These are phyloP conservation scores for Gnomoniopsis smithogilvyi DNA, from an alignment of 2,329 filamentous ascomycete species.

Conservation along the genomic window DNA sequence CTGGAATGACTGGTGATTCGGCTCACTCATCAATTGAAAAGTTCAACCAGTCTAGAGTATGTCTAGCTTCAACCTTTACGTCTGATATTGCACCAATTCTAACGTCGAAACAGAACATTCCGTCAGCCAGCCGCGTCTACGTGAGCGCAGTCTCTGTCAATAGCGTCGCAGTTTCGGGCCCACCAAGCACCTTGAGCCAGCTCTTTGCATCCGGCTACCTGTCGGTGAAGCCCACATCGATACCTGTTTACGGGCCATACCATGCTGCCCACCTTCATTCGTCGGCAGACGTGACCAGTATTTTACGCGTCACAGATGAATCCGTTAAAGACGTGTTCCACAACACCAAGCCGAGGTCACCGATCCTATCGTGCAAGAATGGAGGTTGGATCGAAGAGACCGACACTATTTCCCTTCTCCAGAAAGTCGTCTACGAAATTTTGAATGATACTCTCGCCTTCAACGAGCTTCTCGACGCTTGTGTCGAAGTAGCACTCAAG, in stretches of 20 bases:
- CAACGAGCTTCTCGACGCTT: constrained; percentile 45
- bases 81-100: neutral
- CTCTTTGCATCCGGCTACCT: constrained; percentile 39
- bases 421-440: constrained; percentile 44
- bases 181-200: constrained; percentile 44
- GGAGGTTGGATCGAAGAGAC: constrained; percentile 39
- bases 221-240: constrained; percentile 39
- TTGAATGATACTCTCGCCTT: constrained; percentile 48
- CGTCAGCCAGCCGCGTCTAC: constrained; percentile 46
- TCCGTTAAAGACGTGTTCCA: constrained; percentile 36
- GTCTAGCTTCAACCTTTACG: constrained; percentile 13
- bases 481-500: constrained; percentile 38
- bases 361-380: constrained; percentile 49
- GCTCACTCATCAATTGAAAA: constrained; percentile 47
- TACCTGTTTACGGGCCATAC: constrained; percentile 55
- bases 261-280: constrained; percentile 54
- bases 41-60: constrained; percentile 56
- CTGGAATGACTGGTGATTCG: constrained; percentile 50
- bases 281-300: constrained; percentile 38
- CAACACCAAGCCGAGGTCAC: constrained; percentile 40
- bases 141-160: constrained; percentile 49
- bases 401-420: constrained; percentile 40
- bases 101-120: constrained; percentile 32
- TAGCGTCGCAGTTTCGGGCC: constrained; percentile 52
- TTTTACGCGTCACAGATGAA: constrained; percentile 42